These are phyloP conservation scores for Rubia peregrina DNA, from an alignment of 305 asterid genomes.

Conservation along the genomic window DNA sequence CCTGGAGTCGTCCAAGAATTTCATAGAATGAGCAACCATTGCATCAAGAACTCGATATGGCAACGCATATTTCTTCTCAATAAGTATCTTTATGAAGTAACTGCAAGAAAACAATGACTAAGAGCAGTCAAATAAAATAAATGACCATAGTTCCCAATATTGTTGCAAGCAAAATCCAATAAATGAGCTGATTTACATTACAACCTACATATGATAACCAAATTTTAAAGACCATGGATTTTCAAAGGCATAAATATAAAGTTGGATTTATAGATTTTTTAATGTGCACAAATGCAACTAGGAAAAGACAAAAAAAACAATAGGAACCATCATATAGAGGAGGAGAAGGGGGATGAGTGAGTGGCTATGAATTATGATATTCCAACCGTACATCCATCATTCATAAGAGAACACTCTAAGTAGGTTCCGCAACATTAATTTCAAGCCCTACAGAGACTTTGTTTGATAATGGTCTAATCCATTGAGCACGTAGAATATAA, in stretches of 20 bases:
- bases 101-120: constrained; percentile 36
- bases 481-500: background rate
- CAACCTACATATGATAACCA: background rate
- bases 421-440: background rate
- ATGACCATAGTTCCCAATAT: background rate
- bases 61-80: constrained; percentile 94
- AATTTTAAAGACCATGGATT: background rate
- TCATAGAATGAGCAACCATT: constrained; percentile 83
- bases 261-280: background rate
- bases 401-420: background rate
- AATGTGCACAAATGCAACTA: background rate
- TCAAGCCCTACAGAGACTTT: background rate
- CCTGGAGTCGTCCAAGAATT: constrained; percentile 60
- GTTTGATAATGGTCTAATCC: background rate
- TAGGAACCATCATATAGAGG: too few species aligned
- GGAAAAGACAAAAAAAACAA: background rate
- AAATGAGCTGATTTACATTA: background rate
- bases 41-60: constrained; percentile 97
- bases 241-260: background rate
- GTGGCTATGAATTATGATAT: background rate
- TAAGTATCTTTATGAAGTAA: constrained; percentile 60
- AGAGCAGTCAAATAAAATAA: background rate
- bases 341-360: background rate
- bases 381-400: too few species aligned
- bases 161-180: background rate